Conservation (phyloP, 148 eudicot species). For the Euryodendron excelsum region DNA sequence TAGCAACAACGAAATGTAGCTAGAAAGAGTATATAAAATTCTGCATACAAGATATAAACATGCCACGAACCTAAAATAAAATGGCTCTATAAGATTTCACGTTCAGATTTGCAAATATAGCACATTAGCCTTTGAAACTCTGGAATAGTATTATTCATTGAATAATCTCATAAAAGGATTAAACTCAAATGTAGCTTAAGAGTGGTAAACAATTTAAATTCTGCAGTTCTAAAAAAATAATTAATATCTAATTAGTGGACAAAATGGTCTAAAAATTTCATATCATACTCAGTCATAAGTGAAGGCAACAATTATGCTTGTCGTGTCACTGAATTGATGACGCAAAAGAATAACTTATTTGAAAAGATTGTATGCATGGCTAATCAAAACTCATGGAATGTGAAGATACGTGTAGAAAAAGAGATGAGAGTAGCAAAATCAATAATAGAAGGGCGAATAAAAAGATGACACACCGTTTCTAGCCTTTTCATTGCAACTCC, state of each 20-base stretch:
- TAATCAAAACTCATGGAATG: background rate
- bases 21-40: background rate
- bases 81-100: background rate
- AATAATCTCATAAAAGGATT: background rate
- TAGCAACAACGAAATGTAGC: no score
- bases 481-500: slow-evolving; percentile 52
- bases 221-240: background rate
- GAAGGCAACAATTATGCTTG: background rate
- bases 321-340: background rate
- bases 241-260: background rate
- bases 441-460: background rate
- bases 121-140: background rate
- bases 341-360: background rate
- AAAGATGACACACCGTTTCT: slow-evolving; percentile 21
- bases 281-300: background rate
- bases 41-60: no score
- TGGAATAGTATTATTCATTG: background rate
- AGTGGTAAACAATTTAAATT: background rate
- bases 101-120: background rate
- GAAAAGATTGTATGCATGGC: background rate
- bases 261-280: background rate
- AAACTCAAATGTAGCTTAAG: background rate
- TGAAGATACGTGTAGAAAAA: background rate
- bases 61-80: background rate
- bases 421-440: background rate